phyloP scores from a whole-genome alignment of 139 green algal genomes.

The Chlorella sp. region DNA sequence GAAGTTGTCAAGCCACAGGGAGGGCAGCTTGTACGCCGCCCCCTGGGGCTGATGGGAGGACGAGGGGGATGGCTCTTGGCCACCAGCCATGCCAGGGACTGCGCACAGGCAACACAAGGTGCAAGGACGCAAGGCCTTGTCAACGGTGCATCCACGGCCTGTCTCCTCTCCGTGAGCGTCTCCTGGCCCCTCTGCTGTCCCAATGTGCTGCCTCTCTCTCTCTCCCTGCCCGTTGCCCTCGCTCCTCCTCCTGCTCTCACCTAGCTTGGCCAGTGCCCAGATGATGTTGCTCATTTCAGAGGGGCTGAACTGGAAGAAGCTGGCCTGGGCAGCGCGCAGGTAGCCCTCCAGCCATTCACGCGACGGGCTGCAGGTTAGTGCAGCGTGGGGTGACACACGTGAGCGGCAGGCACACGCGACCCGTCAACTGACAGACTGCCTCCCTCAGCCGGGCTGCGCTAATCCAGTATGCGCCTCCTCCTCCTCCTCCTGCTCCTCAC shows the following conservation, averaged over 20 bases:
- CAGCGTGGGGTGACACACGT: too few species aligned
- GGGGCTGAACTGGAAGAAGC: constrained; percentile 38
- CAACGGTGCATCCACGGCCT: neutral
- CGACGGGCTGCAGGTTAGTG: constrained; percentile 28
- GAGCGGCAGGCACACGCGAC: too few species aligned
- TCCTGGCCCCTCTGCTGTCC: neutral
- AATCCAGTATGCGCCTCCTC: too few species aligned
- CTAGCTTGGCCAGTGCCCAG: constrained; percentile 40
- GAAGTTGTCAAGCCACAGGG: constrained; percentile 33
- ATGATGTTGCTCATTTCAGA: constrained; percentile 38
- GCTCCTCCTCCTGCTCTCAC: constrained; percentile 8
- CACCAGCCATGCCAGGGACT: neutral
- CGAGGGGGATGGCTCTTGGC: neutral
- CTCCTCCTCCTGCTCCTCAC: too few species aligned
- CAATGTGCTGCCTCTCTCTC: too few species aligned
- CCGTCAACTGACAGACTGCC: too few species aligned
- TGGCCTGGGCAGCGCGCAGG: constrained; percentile 19
- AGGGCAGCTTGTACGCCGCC: constrained; percentile 20
- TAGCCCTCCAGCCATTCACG: constrained; percentile 16
- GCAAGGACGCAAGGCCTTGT: neutral
- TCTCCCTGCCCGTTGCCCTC: neutral
- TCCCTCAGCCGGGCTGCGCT: too few species aligned
- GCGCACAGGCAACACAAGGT: neutral
- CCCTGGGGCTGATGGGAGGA: neutral
- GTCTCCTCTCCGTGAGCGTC: neutral